phyloP scores from a whole-genome alignment of 345 rosid species.

The Melaleuca alternifolia region DNA sequence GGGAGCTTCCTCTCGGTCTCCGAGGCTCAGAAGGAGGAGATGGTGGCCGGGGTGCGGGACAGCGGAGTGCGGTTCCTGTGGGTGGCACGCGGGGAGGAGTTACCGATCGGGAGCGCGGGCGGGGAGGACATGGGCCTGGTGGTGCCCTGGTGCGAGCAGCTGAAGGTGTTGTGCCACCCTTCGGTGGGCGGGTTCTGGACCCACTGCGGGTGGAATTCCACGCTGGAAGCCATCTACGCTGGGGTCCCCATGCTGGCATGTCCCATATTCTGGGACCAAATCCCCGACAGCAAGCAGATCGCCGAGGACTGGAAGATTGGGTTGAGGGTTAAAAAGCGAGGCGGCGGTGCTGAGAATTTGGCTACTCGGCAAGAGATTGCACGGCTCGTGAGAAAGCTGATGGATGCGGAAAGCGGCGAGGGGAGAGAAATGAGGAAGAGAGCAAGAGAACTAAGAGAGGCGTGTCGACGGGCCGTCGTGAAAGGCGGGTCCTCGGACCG shows the following conservation, averaged over 20 bases:
- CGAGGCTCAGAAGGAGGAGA: conserved; percentile 17
- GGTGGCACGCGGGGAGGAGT: conserved; percentile 21
- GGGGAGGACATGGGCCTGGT: background rate
- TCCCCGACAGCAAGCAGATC: conserved; percentile 6
- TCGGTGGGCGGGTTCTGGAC: conserved; percentile 16
- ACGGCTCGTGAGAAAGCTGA: conserved; percentile 1
- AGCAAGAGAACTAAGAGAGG: background rate
- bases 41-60: conserved; percentile 8
- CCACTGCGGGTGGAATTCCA: conserved; percentile 26
- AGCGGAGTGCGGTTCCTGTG: conserved; percentile 21
- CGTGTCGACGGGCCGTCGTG: conserved; percentile 6
- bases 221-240: conserved; percentile 11
- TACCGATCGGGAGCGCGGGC: background rate
- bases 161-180: conserved; percentile 11
- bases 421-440: conserved; percentile 12
- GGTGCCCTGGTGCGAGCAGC: conserved; percentile 16
- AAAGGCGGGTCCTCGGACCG: conserved; percentile 10
- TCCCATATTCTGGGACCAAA: conserved; percentile 17
- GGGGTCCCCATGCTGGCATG: conserved; percentile 21
- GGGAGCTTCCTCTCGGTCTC: conserved; percentile 30
- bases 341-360: background rate
- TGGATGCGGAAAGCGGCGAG: conserved; percentile 7
- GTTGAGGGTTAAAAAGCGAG: conserved; percentile 4
- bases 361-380: conserved; percentile 5
- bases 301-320: conserved; percentile 17